phyloP scores from a whole-genome alignment of 2,329 filamentous ascomycete species.

The Pseudocercospora fijiensis region DNA sequence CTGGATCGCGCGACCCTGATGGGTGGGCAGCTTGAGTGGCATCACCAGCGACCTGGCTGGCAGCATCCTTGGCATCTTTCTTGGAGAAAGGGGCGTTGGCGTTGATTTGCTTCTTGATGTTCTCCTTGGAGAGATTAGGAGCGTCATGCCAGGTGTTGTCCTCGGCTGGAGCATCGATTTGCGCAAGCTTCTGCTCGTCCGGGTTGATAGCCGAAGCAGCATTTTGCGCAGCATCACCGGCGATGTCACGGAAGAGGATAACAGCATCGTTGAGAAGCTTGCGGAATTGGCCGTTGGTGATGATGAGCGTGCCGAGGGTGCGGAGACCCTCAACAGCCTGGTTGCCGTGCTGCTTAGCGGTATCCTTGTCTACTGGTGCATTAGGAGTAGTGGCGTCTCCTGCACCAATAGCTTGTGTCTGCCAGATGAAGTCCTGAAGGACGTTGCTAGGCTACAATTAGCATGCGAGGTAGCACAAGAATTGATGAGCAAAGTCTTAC shows the following conservation, averaged over 20 bases:
- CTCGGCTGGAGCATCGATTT: constrained; percentile 79
- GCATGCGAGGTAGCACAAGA: not conserved
- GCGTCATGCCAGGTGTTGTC: constrained; percentile 86
- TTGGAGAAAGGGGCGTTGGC: constrained; percentile 54
- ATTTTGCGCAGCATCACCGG: constrained; percentile 81
- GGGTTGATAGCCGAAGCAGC: constrained; percentile 75
- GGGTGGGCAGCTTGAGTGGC: constrained; percentile 60
- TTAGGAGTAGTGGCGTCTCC: constrained; percentile 62
- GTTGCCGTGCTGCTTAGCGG: constrained; percentile 77
- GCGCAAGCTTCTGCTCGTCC: constrained; percentile 69
- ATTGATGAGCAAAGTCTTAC: not conserved
- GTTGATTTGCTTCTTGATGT: constrained; percentile 67
- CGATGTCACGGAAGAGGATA: constrained; percentile 82
- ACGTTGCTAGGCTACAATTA: constrained; percentile 56
- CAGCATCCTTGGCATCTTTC: constrained; percentile 56
- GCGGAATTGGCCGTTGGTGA: constrained; percentile 94
- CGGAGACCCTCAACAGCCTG: constrained; percentile 80
- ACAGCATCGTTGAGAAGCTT: constrained; percentile 85
- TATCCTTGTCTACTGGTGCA: constrained; percentile 70
- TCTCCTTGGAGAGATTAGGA: constrained; percentile 59
- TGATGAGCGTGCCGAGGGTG: constrained; percentile 81
- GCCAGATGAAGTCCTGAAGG: constrained; percentile 95
- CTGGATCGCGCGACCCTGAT: constrained; percentile 54
- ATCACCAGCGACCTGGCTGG: constrained; percentile 59
- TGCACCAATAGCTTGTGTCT: constrained; percentile 72